A percentile compares a stretch with the other conserved stretches of the same genome.
These are phyloP conservation scores for Stagonosporopsis rhizophila DNA, from an alignment of 2,329 filamentous ascomycete genomes.

Conservation along the genomic window DNA sequence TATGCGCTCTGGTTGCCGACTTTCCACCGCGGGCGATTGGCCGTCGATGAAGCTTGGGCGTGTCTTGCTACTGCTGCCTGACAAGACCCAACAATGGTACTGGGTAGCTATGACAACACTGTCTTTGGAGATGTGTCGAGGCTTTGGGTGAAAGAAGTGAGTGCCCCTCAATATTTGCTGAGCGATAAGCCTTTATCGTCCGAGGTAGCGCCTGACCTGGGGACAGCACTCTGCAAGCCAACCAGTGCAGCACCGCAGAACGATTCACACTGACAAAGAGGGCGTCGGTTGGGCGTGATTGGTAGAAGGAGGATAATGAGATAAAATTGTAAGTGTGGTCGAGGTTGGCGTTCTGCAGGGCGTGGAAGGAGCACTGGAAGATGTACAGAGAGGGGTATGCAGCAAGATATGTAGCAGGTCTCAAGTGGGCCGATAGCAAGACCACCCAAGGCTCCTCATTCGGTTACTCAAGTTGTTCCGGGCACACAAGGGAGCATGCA, in stretches of 20 bases:
- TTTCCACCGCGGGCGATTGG: slow-evolving; percentile 39
- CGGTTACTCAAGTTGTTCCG: slow-evolving; percentile 30
- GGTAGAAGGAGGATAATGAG: neutral
- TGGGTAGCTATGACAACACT: slow-evolving; percentile 15
- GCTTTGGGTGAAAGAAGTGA: slow-evolving; percentile 21
- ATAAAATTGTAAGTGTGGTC: neutral
- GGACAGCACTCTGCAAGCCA: slow-evolving; percentile 20
- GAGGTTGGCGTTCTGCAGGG: slow-evolving; percentile 18
- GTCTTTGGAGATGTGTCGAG: slow-evolving; percentile 17
- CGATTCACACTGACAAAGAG: neutral
- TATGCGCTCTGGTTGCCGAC: slow-evolving; percentile 29
- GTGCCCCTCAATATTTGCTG: slow-evolving; percentile 31
- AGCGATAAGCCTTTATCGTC: slow-evolving; percentile 46
- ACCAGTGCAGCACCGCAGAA: slow-evolving; percentile 14
- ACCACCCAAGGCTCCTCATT: slow-evolving; percentile 37
- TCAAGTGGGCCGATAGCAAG: slow-evolving; percentile 36
- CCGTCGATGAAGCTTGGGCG: slow-evolving; percentile 33
- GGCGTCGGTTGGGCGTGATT: neutral
- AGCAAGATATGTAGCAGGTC: slow-evolving; percentile 40
- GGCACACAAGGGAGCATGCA: slow-evolving; percentile 22
- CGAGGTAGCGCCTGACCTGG: slow-evolving; percentile 39
- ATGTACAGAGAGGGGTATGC: slow-evolving; percentile 43
- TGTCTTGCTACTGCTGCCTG: slow-evolving; percentile 38
- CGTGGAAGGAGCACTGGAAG: slow-evolving; percentile 17
- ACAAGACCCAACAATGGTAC: slow-evolving; percentile 29